phyloP scores from a whole-genome alignment of 176 grass and related monocot species.

The Puccinellia tenuiflora region DNA sequence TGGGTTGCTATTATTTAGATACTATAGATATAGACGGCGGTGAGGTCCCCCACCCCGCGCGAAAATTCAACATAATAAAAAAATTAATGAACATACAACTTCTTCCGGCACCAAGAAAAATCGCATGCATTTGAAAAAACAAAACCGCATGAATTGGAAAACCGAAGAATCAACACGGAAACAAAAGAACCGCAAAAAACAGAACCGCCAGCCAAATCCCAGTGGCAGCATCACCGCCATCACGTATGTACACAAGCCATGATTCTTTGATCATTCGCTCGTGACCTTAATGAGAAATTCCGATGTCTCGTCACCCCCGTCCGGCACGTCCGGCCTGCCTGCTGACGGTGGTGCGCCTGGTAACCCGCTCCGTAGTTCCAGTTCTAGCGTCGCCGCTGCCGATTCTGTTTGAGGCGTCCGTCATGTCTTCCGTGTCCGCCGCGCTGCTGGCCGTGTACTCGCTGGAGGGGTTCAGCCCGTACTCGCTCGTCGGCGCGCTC shows the following conservation, averaged over 20 bases:
- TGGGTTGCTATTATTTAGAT: too few relatives aligned
- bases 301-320: background rate
- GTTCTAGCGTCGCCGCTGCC: background rate
- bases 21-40: too few relatives aligned
- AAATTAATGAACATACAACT: too few relatives aligned
- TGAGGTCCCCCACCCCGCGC: too few relatives aligned
- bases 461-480: slow-evolving; percentile 33
- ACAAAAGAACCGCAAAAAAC: background rate
- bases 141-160: slow-evolving; percentile 13
- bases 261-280: background rate
- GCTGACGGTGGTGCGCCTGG: slow-evolving; percentile 20
- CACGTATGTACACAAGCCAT: slow-evolving; percentile 4
- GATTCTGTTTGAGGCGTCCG: background rate
- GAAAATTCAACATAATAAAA: too few relatives aligned
- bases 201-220: background rate
- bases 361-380: slow-evolving; percentile 4
- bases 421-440: slow-evolving; percentile 34
- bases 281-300: background rate
- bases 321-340: background rate
- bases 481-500: slow-evolving; percentile 62
- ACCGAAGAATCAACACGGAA: background rate
- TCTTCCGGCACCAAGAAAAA: too few relatives aligned
- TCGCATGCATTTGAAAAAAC: too few relatives aligned
- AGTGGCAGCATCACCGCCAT: background rate
- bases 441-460: slow-evolving; percentile 42